phyloP scores from a whole-genome alignment of 208 protist species.

The Balamuthia mandrillaris region DNA sequence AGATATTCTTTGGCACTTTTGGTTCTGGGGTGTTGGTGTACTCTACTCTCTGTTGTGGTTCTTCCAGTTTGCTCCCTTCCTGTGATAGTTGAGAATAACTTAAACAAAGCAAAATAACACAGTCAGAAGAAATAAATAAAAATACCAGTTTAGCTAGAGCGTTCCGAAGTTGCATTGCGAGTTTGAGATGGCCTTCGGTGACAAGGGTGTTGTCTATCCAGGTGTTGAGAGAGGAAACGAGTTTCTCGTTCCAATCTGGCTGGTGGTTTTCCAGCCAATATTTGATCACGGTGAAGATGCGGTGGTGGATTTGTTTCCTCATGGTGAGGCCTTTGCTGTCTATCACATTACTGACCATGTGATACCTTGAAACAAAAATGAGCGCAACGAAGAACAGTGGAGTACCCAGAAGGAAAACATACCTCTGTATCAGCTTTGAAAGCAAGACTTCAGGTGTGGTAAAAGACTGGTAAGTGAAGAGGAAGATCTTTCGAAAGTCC shows the following conservation, averaged over 20 bases:
- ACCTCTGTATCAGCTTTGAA: conserved; percentile 54
- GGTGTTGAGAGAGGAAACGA: not conserved
- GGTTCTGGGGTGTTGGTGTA: not conserved
- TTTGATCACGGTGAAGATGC: not conserved
- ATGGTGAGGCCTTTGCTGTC: not conserved
- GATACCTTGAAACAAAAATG: not conserved
- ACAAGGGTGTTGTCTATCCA: not conserved
- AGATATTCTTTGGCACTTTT: conserved; percentile 53
- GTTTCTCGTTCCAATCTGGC: conserved; percentile 13
- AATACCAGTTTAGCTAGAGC: not conserved
- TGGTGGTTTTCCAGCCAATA: not conserved
- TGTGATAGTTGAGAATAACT: no score
- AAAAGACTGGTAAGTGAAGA: conserved; percentile 65
- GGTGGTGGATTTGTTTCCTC: not conserved
- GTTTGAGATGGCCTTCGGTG: not conserved
- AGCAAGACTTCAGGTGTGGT: conserved; percentile 58
- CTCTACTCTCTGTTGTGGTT: not conserved
- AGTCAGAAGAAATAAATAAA: no score
- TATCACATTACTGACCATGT: no score
- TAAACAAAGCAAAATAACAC: no score
- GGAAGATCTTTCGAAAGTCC: conserved; percentile 54
- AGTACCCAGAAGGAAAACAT: not conserved
- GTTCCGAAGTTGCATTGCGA: not conserved
- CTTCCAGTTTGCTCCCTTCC: not conserved
- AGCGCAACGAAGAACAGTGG: not conserved